Evolutionary conservation across 805 yeast genomes (phyloP), one percentile per base, ranked within the genome.

Genomic region (Saturnispora besseyi): DNA sequence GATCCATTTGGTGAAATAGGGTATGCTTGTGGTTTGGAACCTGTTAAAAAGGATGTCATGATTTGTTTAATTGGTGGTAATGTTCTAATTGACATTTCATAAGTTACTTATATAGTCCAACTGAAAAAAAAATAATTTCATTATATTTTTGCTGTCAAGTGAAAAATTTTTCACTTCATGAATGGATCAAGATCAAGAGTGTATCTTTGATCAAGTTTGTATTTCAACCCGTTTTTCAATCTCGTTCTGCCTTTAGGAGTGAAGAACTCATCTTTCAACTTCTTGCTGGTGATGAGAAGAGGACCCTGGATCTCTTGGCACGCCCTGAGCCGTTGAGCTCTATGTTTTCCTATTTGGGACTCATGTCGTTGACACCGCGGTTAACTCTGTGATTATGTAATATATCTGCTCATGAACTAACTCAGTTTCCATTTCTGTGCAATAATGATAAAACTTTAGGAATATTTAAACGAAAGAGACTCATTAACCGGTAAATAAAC

Each of bases 1-100:
- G 55, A 53, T 4, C 38, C 51, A 4, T 40, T 13, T n/a, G 55
- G 55, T 3, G 53, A 44, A 7, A 53, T 24, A 7, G 55, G 55
- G 38, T 50, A 53, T 6, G 49, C 15, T 24, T 10, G 26, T 22
- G 28, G 18, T 6, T 24, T 24, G 11, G 28, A n/a, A 11, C 42
- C 42, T 12, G 30, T 11, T 24, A 24, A 13, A 13, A 24, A 10
- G 1, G 42, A 22, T 38, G 42, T 38, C 42, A 38, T 38, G 30
- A 38, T 38, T 29, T 38, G 30, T 12, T 38, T 24, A 24, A 38
- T 38, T 38, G 42, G 24, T 18, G 40, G 13, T 36, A 22, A 21
- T 36, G 40, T 36, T 36, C 40, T 36, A 36, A 36, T 22, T 36
- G 40, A 36, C 40, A 36, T 36, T 36, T 36, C 40, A 36, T 36